These are phyloP conservation scores for Lepidium didymum DNA, from an alignment of 345 rosid species.

Conservation along the genomic window DNA sequence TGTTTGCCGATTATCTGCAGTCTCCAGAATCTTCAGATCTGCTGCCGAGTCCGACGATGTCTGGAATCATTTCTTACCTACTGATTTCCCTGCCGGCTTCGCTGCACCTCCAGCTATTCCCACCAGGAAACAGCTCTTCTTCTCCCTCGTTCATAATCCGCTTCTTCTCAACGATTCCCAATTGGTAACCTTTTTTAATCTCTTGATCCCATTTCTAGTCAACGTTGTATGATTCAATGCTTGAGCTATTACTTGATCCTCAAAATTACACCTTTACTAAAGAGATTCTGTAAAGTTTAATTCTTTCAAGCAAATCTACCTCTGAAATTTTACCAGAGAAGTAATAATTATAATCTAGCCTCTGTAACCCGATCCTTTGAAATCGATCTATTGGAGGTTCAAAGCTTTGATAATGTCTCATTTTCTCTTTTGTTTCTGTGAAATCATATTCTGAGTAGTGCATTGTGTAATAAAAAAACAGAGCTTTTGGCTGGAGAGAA, in stretches of 20 bases:
- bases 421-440: not conserved
- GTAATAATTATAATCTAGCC: too few relatives aligned
- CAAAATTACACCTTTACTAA: not conserved
- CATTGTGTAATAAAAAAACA: constrained; percentile 4
- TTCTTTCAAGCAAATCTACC: not conserved
- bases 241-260: not conserved
- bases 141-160: constrained; percentile 40
- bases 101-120: constrained; percentile 8
- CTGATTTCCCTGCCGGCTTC: constrained; percentile 33
- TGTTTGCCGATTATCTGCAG: constrained; percentile 44
- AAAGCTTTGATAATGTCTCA: not conserved
- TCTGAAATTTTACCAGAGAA: not conserved
- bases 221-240: not conserved
- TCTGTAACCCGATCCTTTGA: too few relatives aligned
- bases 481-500: constrained; percentile 59
- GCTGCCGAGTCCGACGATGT: constrained; percentile 52
- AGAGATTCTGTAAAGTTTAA: not conserved
- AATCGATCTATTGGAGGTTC: not conserved
- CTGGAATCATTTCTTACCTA: constrained; percentile 59
- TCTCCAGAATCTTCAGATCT: constrained; percentile 45
- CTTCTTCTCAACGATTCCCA: constrained; percentile 31
- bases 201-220: not conserved
- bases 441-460: not conserved
- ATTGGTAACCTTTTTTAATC: constrained; percentile 25
- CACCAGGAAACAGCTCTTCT: constrained; percentile 48